Base-by-base conservation (phyloP, 2,329 filamentous ascomycete genomes). In the Cadophora malorum region DNA sequence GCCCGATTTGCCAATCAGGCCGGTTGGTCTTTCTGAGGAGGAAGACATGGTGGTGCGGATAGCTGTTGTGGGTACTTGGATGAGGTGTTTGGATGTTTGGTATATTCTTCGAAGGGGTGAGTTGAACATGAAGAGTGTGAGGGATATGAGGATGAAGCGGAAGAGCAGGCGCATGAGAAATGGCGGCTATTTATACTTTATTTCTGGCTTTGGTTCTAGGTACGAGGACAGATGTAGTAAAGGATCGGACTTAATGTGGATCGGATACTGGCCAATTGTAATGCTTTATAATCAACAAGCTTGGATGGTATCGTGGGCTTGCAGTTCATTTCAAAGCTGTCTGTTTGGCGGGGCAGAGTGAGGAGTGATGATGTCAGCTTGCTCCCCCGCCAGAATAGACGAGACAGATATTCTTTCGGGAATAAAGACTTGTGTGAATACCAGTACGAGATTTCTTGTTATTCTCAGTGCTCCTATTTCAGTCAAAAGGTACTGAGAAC, bases 1-100 rank as follows among this genome's bases (percentile, higher is more conserved):
- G 78, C 88, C 88, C 63, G 85, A 86, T 71, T 83, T 86, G 73
- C 87, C 87, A 71, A 88, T 85, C 68, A 89, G 80, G 66, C 88
- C 87, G 6, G 83, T 86, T 21, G 86, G 84, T 21, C 70, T 64
- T 0, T 67, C 59, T 25, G 66, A 53, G 21, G 71, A 70, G 10
- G 71, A 69, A 12, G 75, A 71, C 74, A 76, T 76, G 16, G 61
- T 73, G 25, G 61, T 73, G 25, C 67, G 64, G 19, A 55, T 5
- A 6, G 56, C 16, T 28, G 58, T 68, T 8, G 25, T 19, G 14
- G 62, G 47, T 38, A 62, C 56, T 35, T 65, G 49, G n/a, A 70
- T 31, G 38, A 75, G 52, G 45, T 74, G 70, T 62, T 55, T 65
- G 19, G 74, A 67, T 33, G 72, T 71, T 70, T 74, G 75, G 56